Evolutionary conservation across 257 asterid genomes (phyloP).

Genomic region (Capsicum baccatum): DNA sequence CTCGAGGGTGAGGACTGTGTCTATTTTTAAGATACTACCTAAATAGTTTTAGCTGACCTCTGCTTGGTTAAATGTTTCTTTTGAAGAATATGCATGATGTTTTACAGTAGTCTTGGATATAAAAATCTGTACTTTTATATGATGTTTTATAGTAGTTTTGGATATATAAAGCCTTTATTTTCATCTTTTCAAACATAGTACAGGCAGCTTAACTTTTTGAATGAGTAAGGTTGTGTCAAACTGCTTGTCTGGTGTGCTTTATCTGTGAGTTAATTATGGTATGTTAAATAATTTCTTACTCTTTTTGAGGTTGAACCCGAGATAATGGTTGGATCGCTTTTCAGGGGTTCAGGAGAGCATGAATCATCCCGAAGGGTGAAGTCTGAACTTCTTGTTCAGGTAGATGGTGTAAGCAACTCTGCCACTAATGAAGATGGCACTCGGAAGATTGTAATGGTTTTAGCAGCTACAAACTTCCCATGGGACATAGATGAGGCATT

Average conservation of each 20-base stretch:
- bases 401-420: constrained; percentile 90
- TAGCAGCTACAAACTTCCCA: constrained; percentile 98
- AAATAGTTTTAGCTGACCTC: neutral
- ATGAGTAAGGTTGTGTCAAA: constrained; percentile 9
- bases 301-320: constrained; percentile 29
- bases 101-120: constrained; percentile 5
- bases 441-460: constrained; percentile 95
- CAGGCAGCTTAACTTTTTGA: neutral
- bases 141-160: neutral
- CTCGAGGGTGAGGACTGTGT: constrained; percentile 83
- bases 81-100: constrained; percentile 16
- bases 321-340: constrained; percentile 26
- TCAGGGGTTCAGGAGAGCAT: constrained; percentile 97
- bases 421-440: constrained; percentile 89
- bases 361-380: constrained; percentile 96
- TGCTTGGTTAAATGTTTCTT: constrained; percentile 14
- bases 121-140: neutral
- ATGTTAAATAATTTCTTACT: constrained; percentile 5
- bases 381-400: constrained; percentile 92
- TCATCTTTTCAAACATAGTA: constrained; percentile 14
- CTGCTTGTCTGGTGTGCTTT: neutral
- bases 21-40: constrained; percentile 11
- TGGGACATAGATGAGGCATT: constrained; percentile 99
- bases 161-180: neutral
- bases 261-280: constrained; percentile 8